Base-by-base conservation (phyloP, 352 stramenopile genomes). In the Pythium monospermum region DNA sequence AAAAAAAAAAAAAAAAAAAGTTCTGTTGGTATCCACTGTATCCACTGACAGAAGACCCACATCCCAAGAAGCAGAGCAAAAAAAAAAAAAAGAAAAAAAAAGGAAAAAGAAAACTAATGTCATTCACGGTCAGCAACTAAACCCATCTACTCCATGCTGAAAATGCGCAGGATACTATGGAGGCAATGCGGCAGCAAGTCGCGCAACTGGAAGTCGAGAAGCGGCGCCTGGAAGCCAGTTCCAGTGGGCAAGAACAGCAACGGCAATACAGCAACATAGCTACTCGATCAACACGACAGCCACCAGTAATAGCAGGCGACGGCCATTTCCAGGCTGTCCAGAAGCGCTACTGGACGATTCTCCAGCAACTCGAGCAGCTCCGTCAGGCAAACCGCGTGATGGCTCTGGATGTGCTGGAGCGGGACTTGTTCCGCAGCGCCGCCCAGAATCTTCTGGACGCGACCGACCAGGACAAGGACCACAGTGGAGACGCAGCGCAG, bases 391-490 rank as follows among this genome's bases (percentile, higher is more conserved):
- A 86, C 35, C 59, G 69, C n/a, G 44, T 50, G 26, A 72, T 86
- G 60, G 61, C 52, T 0, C 28, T 64, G 6, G 50, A 71, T 7
- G 43, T 86, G 12, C 63, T 66, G 11, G 53, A 73, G 46, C 65
- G 68, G n/a, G 75, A 86, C 42, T 57, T 83, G 5, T 66, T 69
- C 21, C 69, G 64, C 21, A 76, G 66, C 28, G 71, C 72, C 40
- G 67, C 74, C 56, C 71, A 83, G 53, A 79, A 83, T 43, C 54
- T 86, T 35, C 44, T 86, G 53, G 54, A 82, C 16, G 68, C 76
- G 5, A 71, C 77, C 38, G 46, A 61, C 15, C 57, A 50, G 3
- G 27, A 53, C 13, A 5, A 7, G 4, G 15, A n/a, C 26, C 49
- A 52, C 31, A 39, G 11, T 15, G 35, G 21, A 19, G 6, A n/a